Base-by-base conservation (phyloP, 2,329 filamentous ascomycete species). In the Emydomyces testavorans region DNA sequence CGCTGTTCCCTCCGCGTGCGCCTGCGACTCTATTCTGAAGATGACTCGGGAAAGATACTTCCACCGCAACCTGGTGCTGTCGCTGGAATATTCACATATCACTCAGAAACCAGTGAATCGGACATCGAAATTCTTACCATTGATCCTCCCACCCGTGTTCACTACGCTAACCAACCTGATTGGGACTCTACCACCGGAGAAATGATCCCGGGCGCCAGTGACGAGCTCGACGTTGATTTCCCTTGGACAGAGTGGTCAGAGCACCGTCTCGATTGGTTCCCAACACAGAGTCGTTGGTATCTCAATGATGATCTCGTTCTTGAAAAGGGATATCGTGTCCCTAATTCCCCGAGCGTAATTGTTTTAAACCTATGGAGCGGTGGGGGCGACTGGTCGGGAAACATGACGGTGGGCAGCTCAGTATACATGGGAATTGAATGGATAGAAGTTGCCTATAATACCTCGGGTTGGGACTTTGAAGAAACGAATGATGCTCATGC, bases 91-190 rank as follows among this genome's bases (percentile, higher is more conserved):
- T 70, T 76, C 61, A 74, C 71, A 10, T 75, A 72, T 51, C 63
- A 61, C 50, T 64, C 71, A 34, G 62, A 67, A 41, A 60, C 53
- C 24, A 71, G 71, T 53, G 73, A 76, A 55, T 71, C 69, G 0
- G 73, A 76, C 52, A 71, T 76, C 51, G 73, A 76, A 58, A 72
- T 76, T 50, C 59, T 75, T 8, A 76, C 73, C 1, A 58, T 62
- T 4, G 72, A 75, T 46, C 64, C 69, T 1, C 60, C 57, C 1
- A 59, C 63, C 48, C 65, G 62, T 3, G 65, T 73, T 3, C 68
- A 66, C 28, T 68, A 66, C 40, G 60, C 65, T 13, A 70, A 69
- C 46, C 68, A 69, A 49, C 66, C 67, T 1, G 65, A 67, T 49
- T 68, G 67, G 48, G 62, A 68, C 48, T 57, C 61, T 2, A 31